Evolutionary conservation across 2,329 filamentous ascomycete genomes (phyloP).

Genomic region (Pseudopyrenochaeta lycopersici): DNA sequence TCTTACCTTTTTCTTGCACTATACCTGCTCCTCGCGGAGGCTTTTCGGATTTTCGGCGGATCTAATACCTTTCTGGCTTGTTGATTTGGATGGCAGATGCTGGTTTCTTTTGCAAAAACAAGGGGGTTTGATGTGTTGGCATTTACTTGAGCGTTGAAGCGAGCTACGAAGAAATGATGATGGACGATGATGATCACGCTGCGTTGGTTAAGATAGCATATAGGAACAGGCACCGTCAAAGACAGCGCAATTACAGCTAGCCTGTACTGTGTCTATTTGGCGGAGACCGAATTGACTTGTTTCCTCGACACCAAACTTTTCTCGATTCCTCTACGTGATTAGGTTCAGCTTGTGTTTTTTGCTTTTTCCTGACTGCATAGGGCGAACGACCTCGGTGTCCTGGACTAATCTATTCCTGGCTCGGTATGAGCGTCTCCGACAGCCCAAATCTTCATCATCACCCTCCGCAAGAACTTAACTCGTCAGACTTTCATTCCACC

Average conservation of each 20-base stretch:
- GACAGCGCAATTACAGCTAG: not conserved
- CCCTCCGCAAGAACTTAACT: not conserved
- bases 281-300: not conserved
- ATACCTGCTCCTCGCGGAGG: constrained; percentile 39
- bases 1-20: constrained; percentile 26
- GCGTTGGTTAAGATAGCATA: constrained; percentile 11
- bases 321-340: not conserved
- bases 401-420: not conserved
- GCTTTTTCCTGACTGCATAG: constrained; percentile 1
- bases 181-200: constrained; percentile 22
- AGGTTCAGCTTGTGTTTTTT: not conserved
- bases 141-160: constrained; percentile 6
- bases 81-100: constrained; percentile 14
- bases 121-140: constrained; percentile 16
- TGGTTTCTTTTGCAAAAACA: constrained; percentile 18
- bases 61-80: constrained; percentile 35
- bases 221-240: not conserved
- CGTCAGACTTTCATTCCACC: not conserved
- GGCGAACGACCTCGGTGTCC: not conserved
- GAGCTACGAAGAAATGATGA: constrained; percentile 21
- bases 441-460: not conserved
- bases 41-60: constrained; percentile 31
- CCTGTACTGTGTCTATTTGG: not conserved
- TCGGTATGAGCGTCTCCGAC: not conserved
- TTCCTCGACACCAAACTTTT: not conserved